phyloP scores from a whole-genome alignment of 768 basidiomycete species.

The Naematelia encephala region DNA sequence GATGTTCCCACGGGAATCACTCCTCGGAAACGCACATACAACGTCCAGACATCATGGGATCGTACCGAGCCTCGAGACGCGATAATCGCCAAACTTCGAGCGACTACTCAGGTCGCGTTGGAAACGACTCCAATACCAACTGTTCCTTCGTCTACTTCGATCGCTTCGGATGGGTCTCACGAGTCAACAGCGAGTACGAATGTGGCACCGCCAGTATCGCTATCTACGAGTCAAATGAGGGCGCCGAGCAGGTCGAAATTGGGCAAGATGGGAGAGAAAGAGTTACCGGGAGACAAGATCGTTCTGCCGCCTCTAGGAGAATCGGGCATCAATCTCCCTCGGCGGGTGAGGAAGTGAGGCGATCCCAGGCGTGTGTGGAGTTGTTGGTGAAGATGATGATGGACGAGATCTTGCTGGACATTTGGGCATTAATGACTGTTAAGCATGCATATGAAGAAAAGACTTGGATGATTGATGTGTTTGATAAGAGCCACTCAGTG shows the following conservation, averaged over 20 bases:
- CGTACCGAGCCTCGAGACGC: constrained; percentile 37
- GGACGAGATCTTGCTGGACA: neutral
- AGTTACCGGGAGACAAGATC: constrained; percentile 3
- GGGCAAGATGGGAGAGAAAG: neutral
- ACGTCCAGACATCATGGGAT: constrained; percentile 40
- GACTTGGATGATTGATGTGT: too few species aligned
- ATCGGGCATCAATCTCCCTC: constrained; percentile 11
- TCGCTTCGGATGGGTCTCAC: constrained; percentile 7
- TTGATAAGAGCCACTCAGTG: neutral
- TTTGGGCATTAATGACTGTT: neutral
- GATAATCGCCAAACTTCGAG: constrained; percentile 16
- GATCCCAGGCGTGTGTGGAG: too few species aligned
- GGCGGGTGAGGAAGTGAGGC: constrained; percentile 7
- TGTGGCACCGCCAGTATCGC: neutral
- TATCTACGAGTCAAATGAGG: constrained; percentile 2
- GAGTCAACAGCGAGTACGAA: neutral
- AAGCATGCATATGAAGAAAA: neutral
- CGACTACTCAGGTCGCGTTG: too few species aligned
- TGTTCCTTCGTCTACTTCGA: neutral
- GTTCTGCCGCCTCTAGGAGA: constrained; percentile 9
- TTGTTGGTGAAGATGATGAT: neutral
- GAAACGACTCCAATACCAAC: neutral
- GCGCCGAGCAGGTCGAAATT: neutral
- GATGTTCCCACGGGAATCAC: constrained; percentile 46
- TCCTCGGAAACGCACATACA: constrained; percentile 44